phyloP scores from a whole-genome alignment of 371 early-diverging fungal genomes.

The Mortierella sp. region DNA sequence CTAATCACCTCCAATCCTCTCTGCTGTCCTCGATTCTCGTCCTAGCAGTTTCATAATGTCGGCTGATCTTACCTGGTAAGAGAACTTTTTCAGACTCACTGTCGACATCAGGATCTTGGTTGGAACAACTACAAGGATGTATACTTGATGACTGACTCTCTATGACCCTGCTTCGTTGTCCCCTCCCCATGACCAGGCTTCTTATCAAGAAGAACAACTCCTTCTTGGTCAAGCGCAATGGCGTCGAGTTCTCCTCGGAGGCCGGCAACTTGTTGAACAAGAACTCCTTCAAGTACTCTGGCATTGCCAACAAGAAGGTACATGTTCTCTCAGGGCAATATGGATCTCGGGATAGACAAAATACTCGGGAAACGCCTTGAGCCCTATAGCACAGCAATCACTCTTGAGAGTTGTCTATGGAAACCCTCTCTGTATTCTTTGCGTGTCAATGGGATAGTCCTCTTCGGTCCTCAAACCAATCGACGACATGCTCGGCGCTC shows the following conservation, averaged over 20 bases:
- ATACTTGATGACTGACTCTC: background rate
- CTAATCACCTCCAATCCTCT: constrained; percentile 21
- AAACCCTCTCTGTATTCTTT: too few relatives aligned
- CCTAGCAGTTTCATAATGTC: constrained; percentile 41
- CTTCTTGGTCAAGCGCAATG: constrained; percentile 90
- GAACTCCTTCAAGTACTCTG: constrained; percentile 90
- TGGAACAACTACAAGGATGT: background rate
- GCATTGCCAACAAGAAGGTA: constrained; percentile 84
- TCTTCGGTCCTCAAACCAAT: too few relatives aligned
- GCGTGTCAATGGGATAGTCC: too few relatives aligned
- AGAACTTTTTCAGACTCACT: too few relatives aligned
- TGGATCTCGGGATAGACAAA: background rate
- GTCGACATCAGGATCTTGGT: background rate
- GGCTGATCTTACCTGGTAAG: constrained; percentile 55
- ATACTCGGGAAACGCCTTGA: too few relatives aligned
- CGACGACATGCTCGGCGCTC: too few relatives aligned
- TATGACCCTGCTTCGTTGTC: background rate
- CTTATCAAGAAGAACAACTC: constrained; percentile 86
- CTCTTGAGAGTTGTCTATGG: too few relatives aligned
- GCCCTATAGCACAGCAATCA: too few relatives aligned
- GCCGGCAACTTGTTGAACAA: constrained; percentile 85
- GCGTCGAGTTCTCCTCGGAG: constrained; percentile 84
- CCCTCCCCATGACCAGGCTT: constrained; percentile 64
- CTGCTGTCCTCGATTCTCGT: constrained; percentile 4
- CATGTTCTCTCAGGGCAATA: background rate